Percentiles rank a stretch among this genome's conserved stretches.
Conservation (phyloP, 2,329 filamentous ascomycete genomes). For the Phialophora macrospora region DNA sequence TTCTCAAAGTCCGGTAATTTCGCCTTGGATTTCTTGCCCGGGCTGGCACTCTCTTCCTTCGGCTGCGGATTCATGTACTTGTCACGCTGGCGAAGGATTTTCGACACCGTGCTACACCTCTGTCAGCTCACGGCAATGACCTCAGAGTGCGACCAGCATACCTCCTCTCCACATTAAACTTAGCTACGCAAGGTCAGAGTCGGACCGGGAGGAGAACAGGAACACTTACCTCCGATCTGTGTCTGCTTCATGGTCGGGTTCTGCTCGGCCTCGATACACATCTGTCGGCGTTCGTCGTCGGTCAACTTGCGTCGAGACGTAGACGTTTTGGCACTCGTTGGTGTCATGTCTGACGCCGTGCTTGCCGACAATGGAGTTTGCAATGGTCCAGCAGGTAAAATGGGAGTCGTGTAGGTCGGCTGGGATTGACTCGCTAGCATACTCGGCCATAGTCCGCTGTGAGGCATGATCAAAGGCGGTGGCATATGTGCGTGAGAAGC, state of each 20-base stretch:
- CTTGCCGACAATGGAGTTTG: conserved; percentile 53
- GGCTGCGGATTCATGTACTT: conserved; percentile 75
- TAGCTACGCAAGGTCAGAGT: conserved; percentile 59
- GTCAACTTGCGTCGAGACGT: conserved; percentile 86
- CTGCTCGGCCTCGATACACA: conserved; percentile 93
- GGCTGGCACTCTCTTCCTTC: conserved; percentile 73
- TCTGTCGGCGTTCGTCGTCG: conserved; percentile 83
- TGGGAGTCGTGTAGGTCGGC: conserved; percentile 62
- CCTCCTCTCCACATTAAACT: conserved; percentile 98
- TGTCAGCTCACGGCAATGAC: conserved; percentile 22
- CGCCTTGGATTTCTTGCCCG: conserved; percentile 79
- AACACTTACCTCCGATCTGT: conserved; percentile 79
- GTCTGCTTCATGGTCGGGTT: conserved; percentile 92
- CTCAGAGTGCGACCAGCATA: conserved; percentile 51
- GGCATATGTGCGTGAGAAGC: conserved; percentile 49
- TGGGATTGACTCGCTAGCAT: conserved; percentile 63
- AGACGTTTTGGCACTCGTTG: conserved; percentile 38
- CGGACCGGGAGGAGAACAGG: conserved; percentile 12
- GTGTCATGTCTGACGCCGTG: conserved; percentile 49
- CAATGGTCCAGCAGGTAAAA: conserved; percentile 60
- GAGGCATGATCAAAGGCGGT: conserved; percentile 73
- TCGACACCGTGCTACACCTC: conserved; percentile 85
- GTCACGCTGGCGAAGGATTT: conserved; percentile 91
- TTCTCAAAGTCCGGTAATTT: conserved; percentile 91
- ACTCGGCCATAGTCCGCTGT: conserved; percentile 70